These are phyloP conservation scores for Anthracocystis panici-leucophaei DNA, from an alignment of 1,284 basidiomycete species.

Conservation along the genomic window DNA sequence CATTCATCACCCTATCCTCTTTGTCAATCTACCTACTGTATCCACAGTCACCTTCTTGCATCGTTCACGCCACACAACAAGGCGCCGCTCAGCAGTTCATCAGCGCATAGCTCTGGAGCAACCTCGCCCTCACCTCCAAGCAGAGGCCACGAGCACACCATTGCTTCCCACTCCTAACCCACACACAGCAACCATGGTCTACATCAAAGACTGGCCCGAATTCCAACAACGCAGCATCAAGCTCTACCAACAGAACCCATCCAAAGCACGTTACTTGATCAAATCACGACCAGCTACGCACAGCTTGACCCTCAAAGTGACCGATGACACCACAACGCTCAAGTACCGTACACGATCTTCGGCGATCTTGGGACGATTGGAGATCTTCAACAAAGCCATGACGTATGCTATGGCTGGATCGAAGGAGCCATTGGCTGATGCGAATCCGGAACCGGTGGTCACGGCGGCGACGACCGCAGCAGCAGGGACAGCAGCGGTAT, in stretches of 20 bases:
- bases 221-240: constrained; percentile 59
- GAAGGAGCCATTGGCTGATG: constrained; percentile 28
- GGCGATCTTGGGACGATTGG: constrained; percentile 93
- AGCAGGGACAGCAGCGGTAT: constrained; percentile 1
- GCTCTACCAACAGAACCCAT: constrained; percentile 47
- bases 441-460: constrained; percentile 26
- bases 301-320: constrained; percentile 61
- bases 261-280: constrained; percentile 58
- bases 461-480: constrained; percentile 1
- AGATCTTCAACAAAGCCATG: constrained; percentile 83
- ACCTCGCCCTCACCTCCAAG: not conserved
- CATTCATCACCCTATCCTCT: not conserved
- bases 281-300: constrained; percentile 50
- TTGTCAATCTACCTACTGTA: not conserved
- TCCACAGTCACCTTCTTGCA: not conserved
- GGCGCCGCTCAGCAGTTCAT: not conserved
- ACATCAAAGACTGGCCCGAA: constrained; percentile 60
- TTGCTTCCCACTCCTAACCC: not conserved
- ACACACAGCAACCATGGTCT: constrained; percentile 44
- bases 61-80: not conserved
- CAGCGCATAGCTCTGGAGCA: not conserved
- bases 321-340: constrained; percentile 71
- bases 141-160: too few species aligned
- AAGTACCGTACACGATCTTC: constrained; percentile 94
- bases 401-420: constrained; percentile 79